Evolutionary conservation across 2,329 filamentous ascomycete genomes (phyloP), one percentile per base, ranked within the genome.

Genomic region (Plenodomus tracheiphilus): DNA sequence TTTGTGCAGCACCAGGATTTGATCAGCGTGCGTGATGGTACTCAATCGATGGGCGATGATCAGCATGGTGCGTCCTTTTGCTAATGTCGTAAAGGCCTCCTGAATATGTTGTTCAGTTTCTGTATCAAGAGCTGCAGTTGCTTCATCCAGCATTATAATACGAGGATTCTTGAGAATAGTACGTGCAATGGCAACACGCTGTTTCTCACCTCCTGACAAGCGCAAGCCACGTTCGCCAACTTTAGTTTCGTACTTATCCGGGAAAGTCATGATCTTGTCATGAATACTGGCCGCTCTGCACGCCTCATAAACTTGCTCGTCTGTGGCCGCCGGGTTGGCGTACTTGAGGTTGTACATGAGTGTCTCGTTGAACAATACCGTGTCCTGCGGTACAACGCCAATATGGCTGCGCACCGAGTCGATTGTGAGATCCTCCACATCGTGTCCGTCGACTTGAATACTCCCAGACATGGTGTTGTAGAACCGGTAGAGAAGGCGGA

Each of bases 351-450:
- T 97, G 76, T 96, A 96, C 90, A 96, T 94, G 55, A 97, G 77
- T 1, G 88, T 88, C 71, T 96, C 92, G 70, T 96, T 96, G 81
- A 97, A 97, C 38, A 97, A 79, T 5, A 96, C 89, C 4, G 93
- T 97, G 65, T 99, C 94, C 72, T 99, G 94, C 1, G 94, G 94
- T 6, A 99, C 94, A 37, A 99, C 93, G 19, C 94, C 94, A 64
- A 99, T 97, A 69, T 92, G 88, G 51, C 84, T 83, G 59, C 94
- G 85, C 47, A 99, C 80, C n/a, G 91, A 96, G 73, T 97, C 90
- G 62, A 97, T 97, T 1, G 91, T 96, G 50, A 96, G 77, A 58
- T 91, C 85, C 70, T 89, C 85, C 41, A 97, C 89, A 67, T 97
- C 85, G 51, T 86, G 83, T 7, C 88, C 91, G 67, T 97, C 94